phyloP scores from a whole-genome alignment of 108 stramenopile genomes.

The Fragilariopsis cylindrus region DNA sequence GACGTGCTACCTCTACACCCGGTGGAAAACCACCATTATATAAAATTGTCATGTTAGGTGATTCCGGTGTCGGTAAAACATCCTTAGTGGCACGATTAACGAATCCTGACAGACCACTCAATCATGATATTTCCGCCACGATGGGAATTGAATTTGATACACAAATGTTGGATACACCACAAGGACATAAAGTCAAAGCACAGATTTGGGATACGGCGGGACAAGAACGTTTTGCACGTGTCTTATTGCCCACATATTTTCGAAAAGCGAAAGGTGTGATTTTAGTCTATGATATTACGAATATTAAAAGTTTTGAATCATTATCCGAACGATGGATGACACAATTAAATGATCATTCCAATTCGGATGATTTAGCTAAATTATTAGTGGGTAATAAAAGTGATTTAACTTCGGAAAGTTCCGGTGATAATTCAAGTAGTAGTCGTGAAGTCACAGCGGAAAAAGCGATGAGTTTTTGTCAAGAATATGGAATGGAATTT shows the following conservation, averaged over 20 bases:
- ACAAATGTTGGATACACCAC: constrained; percentile 89
- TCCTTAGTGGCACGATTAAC: constrained; percentile 85
- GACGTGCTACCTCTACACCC: constrained; percentile 65
- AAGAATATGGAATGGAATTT: constrained; percentile 86
- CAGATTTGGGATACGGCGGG: constrained; percentile 96
- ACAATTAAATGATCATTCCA: constrained; percentile 86
- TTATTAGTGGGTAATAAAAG: constrained; percentile 88
- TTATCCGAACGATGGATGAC: constrained; percentile 78
- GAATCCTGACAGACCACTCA: constrained; percentile 84
- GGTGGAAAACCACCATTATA: constrained; percentile 88
- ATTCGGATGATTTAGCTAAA: constrained; percentile 78
- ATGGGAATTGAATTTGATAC: constrained; percentile 97
- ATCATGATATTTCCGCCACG: constrained; percentile 90
- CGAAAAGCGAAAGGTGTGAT: constrained; percentile 93
- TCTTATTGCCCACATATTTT: constrained; percentile 88
- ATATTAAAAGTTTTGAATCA: constrained; percentile 79
- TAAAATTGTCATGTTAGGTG: constrained; percentile 94
- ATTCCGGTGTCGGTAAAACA: constrained; percentile 91
- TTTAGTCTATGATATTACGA: constrained; percentile 89
- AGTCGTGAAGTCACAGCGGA: constrained; percentile 73
- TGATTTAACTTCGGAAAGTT: constrained; percentile 53
- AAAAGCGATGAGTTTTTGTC: constrained; percentile 79
- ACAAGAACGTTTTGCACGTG: constrained; percentile 90
- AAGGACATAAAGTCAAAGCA: constrained; percentile 87
- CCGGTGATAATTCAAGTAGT: background rate